phyloP scores from a whole-genome alignment of 495 filamentous ascomycete genomes.

The Aspergillus bertholletiae region DNA sequence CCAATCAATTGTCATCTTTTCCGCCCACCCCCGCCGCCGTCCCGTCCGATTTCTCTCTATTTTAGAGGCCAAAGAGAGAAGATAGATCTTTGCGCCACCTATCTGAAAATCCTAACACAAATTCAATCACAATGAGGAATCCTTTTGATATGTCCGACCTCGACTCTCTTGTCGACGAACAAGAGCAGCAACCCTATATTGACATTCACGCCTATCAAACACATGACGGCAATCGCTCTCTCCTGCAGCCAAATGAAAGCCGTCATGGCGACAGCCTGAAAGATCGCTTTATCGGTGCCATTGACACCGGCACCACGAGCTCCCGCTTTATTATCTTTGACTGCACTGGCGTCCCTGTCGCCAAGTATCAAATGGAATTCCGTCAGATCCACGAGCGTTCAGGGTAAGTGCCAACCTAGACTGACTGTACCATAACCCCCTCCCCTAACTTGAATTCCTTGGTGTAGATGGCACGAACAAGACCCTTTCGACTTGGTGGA shows the following conservation, averaged over 20 bases:
- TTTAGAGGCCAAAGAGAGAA: constrained; percentile 1
- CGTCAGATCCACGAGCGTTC: constrained; percentile 83
- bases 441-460: constrained; percentile 10
- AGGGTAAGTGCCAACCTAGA: constrained; percentile 58
- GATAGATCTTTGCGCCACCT: background rate
- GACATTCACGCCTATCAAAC: constrained; percentile 28
- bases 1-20: constrained; percentile 9
- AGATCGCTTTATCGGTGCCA: constrained; percentile 61
- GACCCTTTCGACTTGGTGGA: constrained; percentile 75
- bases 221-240: constrained; percentile 39
- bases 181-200: constrained; percentile 18
- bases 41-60: constrained; percentile 6
- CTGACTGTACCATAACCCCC: background rate
- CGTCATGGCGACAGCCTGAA: constrained; percentile 32
- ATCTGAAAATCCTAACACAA: background rate
- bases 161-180: constrained; percentile 29
- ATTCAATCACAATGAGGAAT: constrained; percentile 31
- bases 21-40: constrained; percentile 10
- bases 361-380: constrained; percentile 89
- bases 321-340: constrained; percentile 93
- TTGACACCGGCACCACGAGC: constrained; percentile 93
- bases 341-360: constrained; percentile 70
- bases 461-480: constrained; percentile 86
- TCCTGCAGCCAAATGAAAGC: constrained; percentile 35
- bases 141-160: constrained; percentile 39